Base-by-base conservation (phyloP, 202 grass and related monocot genomes). In the Panicum hallii region DNA sequence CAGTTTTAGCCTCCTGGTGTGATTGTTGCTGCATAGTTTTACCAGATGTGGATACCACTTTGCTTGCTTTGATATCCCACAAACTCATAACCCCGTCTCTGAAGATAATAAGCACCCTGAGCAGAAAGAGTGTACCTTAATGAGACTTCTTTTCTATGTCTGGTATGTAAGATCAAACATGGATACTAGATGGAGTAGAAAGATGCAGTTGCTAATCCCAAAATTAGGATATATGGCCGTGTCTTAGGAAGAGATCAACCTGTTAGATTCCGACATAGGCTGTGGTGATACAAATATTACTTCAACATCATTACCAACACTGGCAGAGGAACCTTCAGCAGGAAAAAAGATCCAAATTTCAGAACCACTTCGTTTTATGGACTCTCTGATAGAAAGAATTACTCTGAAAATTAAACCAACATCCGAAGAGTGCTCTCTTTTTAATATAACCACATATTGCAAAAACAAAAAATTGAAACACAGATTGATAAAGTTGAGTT, bases 1-100 rank as follows among this genome's bases (percentile, higher is more conserved):
- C 91, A 79, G 11, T 77, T 86, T 92, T 99, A 40, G 76, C 45
- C 66, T 96, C 97, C 74, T 89, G 77, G 45, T 92, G 97, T n/a
- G 68, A 84, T 74, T 82, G 87, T 77, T 94, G 83, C 43, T 92
- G 93, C 30, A 68, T 68, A 50, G 28, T 64, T 94, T 82, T 88
- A 94, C 97, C 93, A 5, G 84, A 85, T 88, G 83, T 17, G 22
- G 70, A 88, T 74, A 92, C 77, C 22, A 77, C 84, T 90, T 90
- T 95, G 90, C 90, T 99, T 70, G 84, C 74, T 83, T 99, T 91
- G 79, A 96, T 89, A 79, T 94, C 93, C 97, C 93, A 99, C 73
- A 99, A 87, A 77, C 61, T 77, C 86, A 94, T 84, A 85, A 94
- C 73, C 19, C 97, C 93, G 83, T 99, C 90, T 86, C 79, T 91